Conservation (phyloP, 495 filamentous ascomycete genomes). For the Annulohypoxylon nitens region DNA sequence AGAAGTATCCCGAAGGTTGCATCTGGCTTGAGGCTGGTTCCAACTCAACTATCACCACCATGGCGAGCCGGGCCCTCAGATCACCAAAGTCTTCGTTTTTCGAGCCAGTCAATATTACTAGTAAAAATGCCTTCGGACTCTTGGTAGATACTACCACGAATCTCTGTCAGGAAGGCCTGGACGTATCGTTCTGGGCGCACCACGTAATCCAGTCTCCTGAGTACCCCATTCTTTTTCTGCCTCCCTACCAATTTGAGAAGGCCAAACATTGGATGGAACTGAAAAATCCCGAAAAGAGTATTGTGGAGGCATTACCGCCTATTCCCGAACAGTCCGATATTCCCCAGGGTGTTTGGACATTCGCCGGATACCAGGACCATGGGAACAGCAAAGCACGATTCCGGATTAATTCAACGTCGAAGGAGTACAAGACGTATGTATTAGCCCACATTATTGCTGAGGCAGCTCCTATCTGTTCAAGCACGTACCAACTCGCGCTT, state of each 20-base stretch:
- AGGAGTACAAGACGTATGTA: background rate
- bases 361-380: background rate
- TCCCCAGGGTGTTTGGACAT: background rate
- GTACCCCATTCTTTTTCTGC: conserved; percentile 52
- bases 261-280: conserved; percentile 45
- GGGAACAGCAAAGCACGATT: background rate
- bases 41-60: too few relatives aligned
- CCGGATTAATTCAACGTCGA: background rate
- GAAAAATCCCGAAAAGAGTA: background rate
- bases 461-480: too few relatives aligned
- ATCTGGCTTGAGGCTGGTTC: too few relatives aligned
- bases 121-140: background rate
- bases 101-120: too few relatives aligned
- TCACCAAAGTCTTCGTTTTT: too few relatives aligned
- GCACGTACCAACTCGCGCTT: too few relatives aligned
- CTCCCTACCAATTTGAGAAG: conserved; percentile 61
- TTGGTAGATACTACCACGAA: conserved; percentile 58
- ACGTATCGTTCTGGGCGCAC: conserved; percentile 63
- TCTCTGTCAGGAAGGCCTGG: conserved; percentile 63
- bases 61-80: too few relatives aligned
- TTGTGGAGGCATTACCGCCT: background rate
- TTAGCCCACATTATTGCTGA: too few relatives aligned
- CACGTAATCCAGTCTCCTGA: conserved; percentile 54
- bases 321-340: background rate
- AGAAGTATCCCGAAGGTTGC: too few relatives aligned